Evolutionary conservation across 148 eudicot genomes (phyloP).

Genomic region (Amaranthus palmeri): DNA sequence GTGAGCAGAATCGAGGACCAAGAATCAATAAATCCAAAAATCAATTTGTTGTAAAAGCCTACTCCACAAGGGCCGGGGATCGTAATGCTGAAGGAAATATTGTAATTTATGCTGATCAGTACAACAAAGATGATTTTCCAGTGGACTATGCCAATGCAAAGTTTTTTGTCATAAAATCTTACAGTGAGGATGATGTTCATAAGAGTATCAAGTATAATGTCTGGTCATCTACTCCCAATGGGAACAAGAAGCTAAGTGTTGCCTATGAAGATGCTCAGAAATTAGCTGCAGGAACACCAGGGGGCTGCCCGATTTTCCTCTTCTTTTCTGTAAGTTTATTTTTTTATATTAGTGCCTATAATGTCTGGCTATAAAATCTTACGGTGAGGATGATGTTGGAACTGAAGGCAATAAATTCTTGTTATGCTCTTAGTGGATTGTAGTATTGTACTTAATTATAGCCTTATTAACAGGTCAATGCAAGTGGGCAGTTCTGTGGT

Average conservation of each 20-base stretch:
- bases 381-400: too few species aligned
- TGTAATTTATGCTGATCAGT: conserved; percentile 56
- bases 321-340: conserved; percentile 73
- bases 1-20: conserved; percentile 66
- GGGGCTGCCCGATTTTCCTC: conserved; percentile 86
- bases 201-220: conserved; percentile 93
- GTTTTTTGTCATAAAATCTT: conserved; percentile 91
- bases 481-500: conserved; percentile 98
- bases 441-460: neutral
- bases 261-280: conserved; percentile 86
- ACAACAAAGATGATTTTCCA: conserved; percentile 67
- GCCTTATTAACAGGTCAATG: conserved; percentile 64
- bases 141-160: conserved; percentile 65
- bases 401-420: neutral
- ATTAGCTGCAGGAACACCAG: conserved; percentile 56
- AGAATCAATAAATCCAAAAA: conserved; percentile 57
- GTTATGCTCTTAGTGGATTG: neutral
- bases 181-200: conserved; percentile 99
- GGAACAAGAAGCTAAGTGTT: conserved; percentile 82
- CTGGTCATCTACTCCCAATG: conserved; percentile 97
- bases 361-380: neutral
- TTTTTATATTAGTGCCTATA: neutral
- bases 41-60: conserved; percentile 69
- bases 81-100: conserved; percentile 76
- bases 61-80: conserved; percentile 69